Base-by-base conservation (phyloP, 2,329 filamentous ascomycete species). In the Davidsoniella virescens region DNA sequence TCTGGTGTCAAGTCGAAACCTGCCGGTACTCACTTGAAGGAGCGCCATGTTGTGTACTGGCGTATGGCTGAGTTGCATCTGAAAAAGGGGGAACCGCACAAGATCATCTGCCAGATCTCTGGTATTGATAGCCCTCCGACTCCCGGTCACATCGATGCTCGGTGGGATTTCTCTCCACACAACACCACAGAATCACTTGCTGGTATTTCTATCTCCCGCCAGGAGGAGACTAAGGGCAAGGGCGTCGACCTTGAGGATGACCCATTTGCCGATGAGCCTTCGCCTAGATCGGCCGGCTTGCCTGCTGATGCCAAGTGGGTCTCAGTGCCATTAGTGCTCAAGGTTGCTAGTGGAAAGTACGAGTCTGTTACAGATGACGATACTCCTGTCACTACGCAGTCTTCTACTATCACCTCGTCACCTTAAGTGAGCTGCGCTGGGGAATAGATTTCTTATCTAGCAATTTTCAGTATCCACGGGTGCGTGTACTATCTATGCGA, bases 21-120 rank as follows among this genome's bases (percentile, higher is more conserved):
- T 0, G 68, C 75, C 0, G 85, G 85, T n/a, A 87, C 78, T 0
- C 87, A 90, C 59, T 70, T 83, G 18, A 82, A 82, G 58, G 84
- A 90, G 42, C 82, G 82, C 59, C 79, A 80, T 43, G 61, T 87
- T 20, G 79, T 92, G 10, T 87, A 84, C 69, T 93, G 86, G 85
- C 78, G 81, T 12, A 65, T 92, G 0, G 81, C 81, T 43, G 82
- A 93, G 55, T 69, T 96, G 14, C 25, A 41, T 26, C 43, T 53
- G 16, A 33, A 50, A 23, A 53, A 50, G 43, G 47, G 75, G 7
- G 78, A 78, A 46, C 73, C 77, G 56, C 74, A 82, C 59, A 90
- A 87, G 65, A 77, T 95, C 52, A 80, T 94, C 5, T 92, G 87
- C 53, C 78, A 87, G 2, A 84, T 98, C 57, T 68, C 74, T 8